Base-by-base conservation (phyloP, 1,284 basidiomycete species). In the Irpex sp. region DNA sequence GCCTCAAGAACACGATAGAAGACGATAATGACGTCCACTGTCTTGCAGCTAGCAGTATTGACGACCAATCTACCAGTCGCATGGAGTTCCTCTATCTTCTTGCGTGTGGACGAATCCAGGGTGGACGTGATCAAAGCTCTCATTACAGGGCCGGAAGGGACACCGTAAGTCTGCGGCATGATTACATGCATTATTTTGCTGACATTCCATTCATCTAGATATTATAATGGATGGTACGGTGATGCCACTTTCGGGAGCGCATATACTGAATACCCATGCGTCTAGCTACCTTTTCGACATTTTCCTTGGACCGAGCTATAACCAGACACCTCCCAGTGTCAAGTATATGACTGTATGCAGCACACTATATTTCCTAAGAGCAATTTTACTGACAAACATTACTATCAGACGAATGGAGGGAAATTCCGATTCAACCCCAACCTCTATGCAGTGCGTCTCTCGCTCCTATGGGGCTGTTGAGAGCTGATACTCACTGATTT, bases 351-450 rank as follows among this genome's bases (percentile, higher is more conserved):
- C 94, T 61, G 91, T 92, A 74, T 75, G 82, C 71, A n/a, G 11
- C 36, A 57, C 31, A 44, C 59, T 21, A 31, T 54, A 19, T 57
- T 62, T 47, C 47, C 57, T 31, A 4, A 5, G 31, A 56, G 58
- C 13, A 59, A 15, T 51, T 44, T 64, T 34, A 34, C 31, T 55
- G 68, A 65, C 21, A 57, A 64, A n/a, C 58, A 67, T n/a, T 57
- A 56, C 21, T 48, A 49, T 26, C n/a, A 93, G 91, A 97, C 94
- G 0, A 90, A 93, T 67, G 93, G 92, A 1, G 94, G 95, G 31
- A 91, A 86, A 75, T 96, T 81, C 75, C 85, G 95, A 31, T 94
- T 95, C 78, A 96, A 96, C 70, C 94, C 94, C 3, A 97, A 97
- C 73, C 79, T 96, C 31, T 96, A 95, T 72, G 91, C 90, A 55